Conservation (phyloP, 257 asterid species). For the Solanum dulcamara region DNA sequence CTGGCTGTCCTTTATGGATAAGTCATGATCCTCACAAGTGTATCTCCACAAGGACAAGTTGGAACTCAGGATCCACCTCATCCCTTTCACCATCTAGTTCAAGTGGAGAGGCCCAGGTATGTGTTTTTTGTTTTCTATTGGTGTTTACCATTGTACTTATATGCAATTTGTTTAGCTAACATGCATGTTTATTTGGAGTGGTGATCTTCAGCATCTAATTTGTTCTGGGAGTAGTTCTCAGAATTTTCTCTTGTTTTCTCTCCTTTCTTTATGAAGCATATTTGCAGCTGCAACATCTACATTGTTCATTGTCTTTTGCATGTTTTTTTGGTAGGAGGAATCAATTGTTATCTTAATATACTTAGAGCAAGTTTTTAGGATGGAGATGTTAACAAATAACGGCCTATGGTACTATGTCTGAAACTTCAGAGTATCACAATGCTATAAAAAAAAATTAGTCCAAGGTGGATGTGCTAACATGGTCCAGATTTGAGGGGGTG, state of each 20-base stretch:
- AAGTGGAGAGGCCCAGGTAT: conserved; percentile 86
- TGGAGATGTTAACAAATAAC: neutral
- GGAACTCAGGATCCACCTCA: conserved; percentile 59
- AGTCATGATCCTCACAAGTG: conserved; percentile 42
- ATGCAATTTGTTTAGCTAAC: neutral
- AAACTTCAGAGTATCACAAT: neutral
- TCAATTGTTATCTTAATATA: neutral
- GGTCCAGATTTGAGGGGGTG: neutral
- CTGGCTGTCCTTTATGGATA: conserved; percentile 35
- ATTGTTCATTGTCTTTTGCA: neutral
- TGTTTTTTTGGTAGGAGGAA: neutral
- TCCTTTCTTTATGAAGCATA: neutral
- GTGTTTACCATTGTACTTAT: neutral
- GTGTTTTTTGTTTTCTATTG: neutral
- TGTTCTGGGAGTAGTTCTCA: neutral
- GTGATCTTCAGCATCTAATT: neutral
- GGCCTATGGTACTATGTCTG: neutral
- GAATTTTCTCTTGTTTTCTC: neutral
- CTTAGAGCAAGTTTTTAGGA: neutral
- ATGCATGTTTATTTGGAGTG: neutral
- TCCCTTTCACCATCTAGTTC: conserved; percentile 76
- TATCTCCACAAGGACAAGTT: conserved; percentile 62
- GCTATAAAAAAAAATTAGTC: neutral
- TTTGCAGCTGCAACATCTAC: neutral
- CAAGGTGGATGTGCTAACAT: neutral